Base-by-base conservation (phyloP, 225 moss, liverwort and hornwort species). In the Thuidium tamariscinum region DNA sequence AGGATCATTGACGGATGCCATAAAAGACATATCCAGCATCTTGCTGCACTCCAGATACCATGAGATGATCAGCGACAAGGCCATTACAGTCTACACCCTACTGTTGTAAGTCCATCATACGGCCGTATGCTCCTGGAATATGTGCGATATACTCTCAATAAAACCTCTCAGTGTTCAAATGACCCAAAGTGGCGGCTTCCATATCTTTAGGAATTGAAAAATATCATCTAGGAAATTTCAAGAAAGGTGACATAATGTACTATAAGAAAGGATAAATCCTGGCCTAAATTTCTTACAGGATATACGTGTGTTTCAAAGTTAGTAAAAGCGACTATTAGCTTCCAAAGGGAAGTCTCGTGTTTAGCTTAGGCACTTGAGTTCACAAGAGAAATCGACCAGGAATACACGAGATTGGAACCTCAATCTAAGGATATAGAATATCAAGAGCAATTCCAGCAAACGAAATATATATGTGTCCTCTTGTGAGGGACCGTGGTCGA, bases 11-110 rank as follows among this genome's bases (percentile, higher is more conserved):
- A 91, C 86, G 23, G 90, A 84, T 75, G 89, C 52, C 86, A 97
- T 83, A 70, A 98, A 98, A 77, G 95, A 91, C 83, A 93, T 83
- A 89, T 98, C 98, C 42, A 98, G 93, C 86, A 89, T 91, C 82
- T 94, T 94, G 85, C 98, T 98, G 95, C 82, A 79, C 70, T 76
- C 86, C 82, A 75, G 66, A 83, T 39, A 89, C 64, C 46, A 89
- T 27, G 60, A 88, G 46, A 89, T 76, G 56, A 54, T 91, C 83
- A 89, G 76, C 21, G 59, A 87, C 46, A 13, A 59, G 76, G 39
- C 41, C 34, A 61, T 56, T 61, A 74, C 41, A 55, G 63, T 74
- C 63, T 81, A 81, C 51, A 86, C 37, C 32, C 49, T 80, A 86
- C 37, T 48, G 51, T 16, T 80, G 80, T 71, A 51, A 70, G 29